Evolutionary conservation across 352 stramenopile species (phyloP).

Genomic region (Phytophthora constricta): DNA sequence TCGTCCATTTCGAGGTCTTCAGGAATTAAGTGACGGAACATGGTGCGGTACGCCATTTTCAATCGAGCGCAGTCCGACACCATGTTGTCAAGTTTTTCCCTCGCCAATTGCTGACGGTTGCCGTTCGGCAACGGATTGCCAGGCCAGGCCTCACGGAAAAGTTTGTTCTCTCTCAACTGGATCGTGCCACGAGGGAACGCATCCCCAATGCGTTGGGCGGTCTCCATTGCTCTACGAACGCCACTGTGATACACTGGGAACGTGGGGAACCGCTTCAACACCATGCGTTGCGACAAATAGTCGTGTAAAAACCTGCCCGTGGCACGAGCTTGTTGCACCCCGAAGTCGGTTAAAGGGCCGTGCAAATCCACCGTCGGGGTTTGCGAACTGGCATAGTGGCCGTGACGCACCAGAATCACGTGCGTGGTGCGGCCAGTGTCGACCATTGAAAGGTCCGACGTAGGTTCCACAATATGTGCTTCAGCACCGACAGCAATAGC

Average conservation of each 20-base stretch:
- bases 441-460: conserved; percentile 54
- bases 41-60: conserved; percentile 67
- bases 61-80: conserved; percentile 70
- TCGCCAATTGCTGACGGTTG: conserved; percentile 68
- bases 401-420: conserved; percentile 73
- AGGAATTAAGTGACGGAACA: conserved; percentile 74
- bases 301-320: conserved; percentile 60
- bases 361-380: conserved; percentile 58
- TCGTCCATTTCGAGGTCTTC: conserved; percentile 61
- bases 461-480: conserved; percentile 46
- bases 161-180: conserved; percentile 68
- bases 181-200: conserved; percentile 43
- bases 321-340: conserved; percentile 50
- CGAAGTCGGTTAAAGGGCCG: conserved; percentile 62
- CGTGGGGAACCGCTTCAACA: conserved; percentile 64
- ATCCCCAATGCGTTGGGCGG: conserved; percentile 49
- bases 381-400: conserved; percentile 63
- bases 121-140: conserved; percentile 64
- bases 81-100: conserved; percentile 81
- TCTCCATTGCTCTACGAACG: conserved; percentile 58
- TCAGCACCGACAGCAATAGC: conserved; percentile 59
- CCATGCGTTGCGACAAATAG: conserved; percentile 51
- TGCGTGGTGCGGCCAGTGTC: conserved; percentile 76
- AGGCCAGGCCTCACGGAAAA: conserved; percentile 74
- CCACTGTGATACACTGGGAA: conserved; percentile 71